phyloP scores from a whole-genome alignment of 1,284 basidiomycete species.

The Trichosporon faecale region DNA sequence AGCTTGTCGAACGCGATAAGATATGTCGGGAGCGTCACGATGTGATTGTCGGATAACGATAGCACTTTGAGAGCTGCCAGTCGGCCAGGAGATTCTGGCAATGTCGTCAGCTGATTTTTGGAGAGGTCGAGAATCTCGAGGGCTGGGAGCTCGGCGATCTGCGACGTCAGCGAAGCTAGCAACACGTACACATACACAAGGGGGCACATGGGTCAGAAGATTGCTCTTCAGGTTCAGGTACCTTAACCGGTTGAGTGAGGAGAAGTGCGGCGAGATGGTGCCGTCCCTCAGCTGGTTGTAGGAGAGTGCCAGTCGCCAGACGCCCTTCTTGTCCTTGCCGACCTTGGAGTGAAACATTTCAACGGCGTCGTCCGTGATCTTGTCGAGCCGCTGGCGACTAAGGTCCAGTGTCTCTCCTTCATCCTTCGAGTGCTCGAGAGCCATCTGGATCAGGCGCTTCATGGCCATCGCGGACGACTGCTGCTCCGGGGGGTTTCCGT shows the following conservation, averaged over 20 bases:
- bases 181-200: slow-evolving; percentile 63
- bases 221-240: slow-evolving; percentile 95
- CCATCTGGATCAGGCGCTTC: slow-evolving; percentile 58
- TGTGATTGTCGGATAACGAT: slow-evolving; percentile 79
- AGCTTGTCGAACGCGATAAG: slow-evolving; percentile 69
- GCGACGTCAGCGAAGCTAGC: slow-evolving; percentile 9
- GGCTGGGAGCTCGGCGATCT: slow-evolving; percentile 81
- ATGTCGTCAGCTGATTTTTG: slow-evolving; percentile 78
- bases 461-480: background rate
- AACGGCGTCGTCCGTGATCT: slow-evolving; percentile 69
- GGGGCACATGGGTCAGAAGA: slow-evolving; percentile 75
- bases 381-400: slow-evolving; percentile 66
- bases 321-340: slow-evolving; percentile 57
- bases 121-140: slow-evolving; percentile 94
- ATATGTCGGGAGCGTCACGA: slow-evolving; percentile 75
- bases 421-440: slow-evolving; percentile 67
- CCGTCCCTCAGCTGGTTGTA: slow-evolving; percentile 70
- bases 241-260: slow-evolving; percentile 69
- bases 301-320: slow-evolving; percentile 79
- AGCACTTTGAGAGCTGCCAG: slow-evolving; percentile 82
- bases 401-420: slow-evolving; percentile 76
- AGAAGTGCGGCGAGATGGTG: slow-evolving; percentile 75
- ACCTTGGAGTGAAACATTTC: slow-evolving; percentile 63
- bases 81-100: slow-evolving; percentile 77
- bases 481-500: background rate